Base-by-base conservation (phyloP, 2,329 filamentous ascomycete species). In the Drechslerella stenobrocha region DNA sequence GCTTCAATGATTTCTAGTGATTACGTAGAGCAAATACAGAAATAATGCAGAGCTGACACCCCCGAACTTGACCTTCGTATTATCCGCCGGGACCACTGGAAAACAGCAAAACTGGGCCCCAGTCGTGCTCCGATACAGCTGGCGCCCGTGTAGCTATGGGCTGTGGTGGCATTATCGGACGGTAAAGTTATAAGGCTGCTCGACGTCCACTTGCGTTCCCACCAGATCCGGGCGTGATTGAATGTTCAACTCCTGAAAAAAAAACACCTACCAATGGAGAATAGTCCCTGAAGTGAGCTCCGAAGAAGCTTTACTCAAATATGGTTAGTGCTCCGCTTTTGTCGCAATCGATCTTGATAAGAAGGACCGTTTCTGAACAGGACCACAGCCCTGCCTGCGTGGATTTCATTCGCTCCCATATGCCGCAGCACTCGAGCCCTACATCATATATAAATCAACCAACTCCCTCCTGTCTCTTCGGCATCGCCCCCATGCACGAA, bases 161-260 rank as follows among this genome's bases (percentile, higher is more conserved):
- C n/a, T n/a, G n/a, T n/a, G n/a, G n/a, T n/a, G n/a, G n/a, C n/a
- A n/a, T n/a, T n/a, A n/a, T n/a, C n/a, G n/a, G n/a, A n/a, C n/a
- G n/a, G n/a, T n/a, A n/a, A n/a, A n/a, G n/a, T n/a, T n/a, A n/a
- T n/a, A n/a, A n/a, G n/a, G n/a, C n/a, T n/a, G n/a, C 51, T 56
- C 45, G 48, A 66, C 34, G 55, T 60, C 63, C 63, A 55, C 22
- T 55, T 56, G 55, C 63, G 63, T 67, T 55, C 63, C 63, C 63
- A 60, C 55, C 50, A 26, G 44, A 13, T 47, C 34, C 48, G 37
- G 47, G 52, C 47, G 37, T 52, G 44, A 50, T 46, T 37, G n/a
- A n/a, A n/a, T n/a, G n/a, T n/a, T n/a, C n/a, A n/a, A n/a, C n/a
- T n/a, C n/a, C n/a, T n/a, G n/a, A n/a, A n/a, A n/a, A n/a, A n/a